Conservation (phyloP, 768 basidiomycete genomes). For the Rhodotorula graminis region DNA sequence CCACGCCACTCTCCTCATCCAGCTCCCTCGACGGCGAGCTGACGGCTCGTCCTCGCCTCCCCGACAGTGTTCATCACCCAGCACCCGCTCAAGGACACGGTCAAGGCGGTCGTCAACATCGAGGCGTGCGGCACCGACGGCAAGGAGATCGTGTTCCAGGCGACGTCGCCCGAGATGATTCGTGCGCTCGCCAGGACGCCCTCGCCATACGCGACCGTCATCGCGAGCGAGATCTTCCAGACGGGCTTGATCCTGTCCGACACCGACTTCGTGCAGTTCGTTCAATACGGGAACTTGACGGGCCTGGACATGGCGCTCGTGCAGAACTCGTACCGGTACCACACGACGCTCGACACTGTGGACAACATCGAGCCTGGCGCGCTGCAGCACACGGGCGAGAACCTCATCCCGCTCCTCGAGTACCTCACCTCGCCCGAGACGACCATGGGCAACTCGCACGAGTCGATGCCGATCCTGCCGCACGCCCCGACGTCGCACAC, state of each 20-base stretch:
- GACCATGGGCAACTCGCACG: constrained; percentile 40
- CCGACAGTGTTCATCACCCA: constrained; percentile 66
- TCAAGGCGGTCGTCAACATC: constrained; percentile 81
- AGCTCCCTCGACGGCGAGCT: too few relatives aligned
- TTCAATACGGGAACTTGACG: constrained; percentile 73
- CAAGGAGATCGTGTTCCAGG: constrained; percentile 88
- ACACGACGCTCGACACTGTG: constrained; percentile 54
- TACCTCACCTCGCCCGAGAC: constrained; percentile 65
- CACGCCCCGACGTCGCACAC: constrained; percentile 52
- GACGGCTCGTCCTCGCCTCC: not conserved
- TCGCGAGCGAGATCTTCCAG: constrained; percentile 87
- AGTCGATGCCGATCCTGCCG: constrained; percentile 56
- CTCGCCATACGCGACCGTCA: constrained; percentile 77
- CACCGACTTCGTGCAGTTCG: constrained; percentile 93
- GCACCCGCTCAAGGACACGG: constrained; percentile 58
- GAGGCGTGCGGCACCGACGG: constrained; percentile 89
- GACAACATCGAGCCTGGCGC: constrained; percentile 54
- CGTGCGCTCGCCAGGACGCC: constrained; percentile 80
- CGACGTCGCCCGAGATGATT: constrained; percentile 84
- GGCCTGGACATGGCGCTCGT: constrained; percentile 93
- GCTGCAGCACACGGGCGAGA: constrained; percentile 85
- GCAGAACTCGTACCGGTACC: constrained; percentile 82
- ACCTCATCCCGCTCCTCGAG: constrained; percentile 69
- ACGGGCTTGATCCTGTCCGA: constrained; percentile 86
- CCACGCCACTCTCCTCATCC: too few relatives aligned